Evolutionary conservation across 1,139 yeast species (phyloP), one percentile per base, ranked within the genome.

Genomic region (Entelexis sorbosivorans): DNA sequence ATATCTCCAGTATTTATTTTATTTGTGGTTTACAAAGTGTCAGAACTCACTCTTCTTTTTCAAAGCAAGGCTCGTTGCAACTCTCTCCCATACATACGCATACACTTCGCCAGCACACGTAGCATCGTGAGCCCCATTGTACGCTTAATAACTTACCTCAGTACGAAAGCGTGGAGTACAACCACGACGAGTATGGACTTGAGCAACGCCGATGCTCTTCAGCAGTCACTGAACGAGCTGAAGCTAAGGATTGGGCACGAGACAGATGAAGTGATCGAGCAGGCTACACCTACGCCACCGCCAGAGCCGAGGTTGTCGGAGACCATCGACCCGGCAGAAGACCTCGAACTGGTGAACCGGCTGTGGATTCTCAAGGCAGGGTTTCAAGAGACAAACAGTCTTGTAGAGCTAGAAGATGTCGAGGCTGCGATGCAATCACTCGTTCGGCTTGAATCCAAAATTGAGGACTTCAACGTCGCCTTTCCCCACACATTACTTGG

Each of bases 281-380:
- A 20, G 19, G 36, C 36, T 17, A n/a, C 29, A 29, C 38, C 29
- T 1, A 32, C 36, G 14, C 35, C 36, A 10, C 29, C 45, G 7
- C 45, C 45, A n/a, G 36, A 42, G 38, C 13, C 14, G 20, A 14
- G 32, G 7, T n/a, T 14, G 8, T 17, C 20, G 28, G 14, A n/a
- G 2, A 5, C 36, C 6, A 14, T 14, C 7, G 45, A 42, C 31
- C 45, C 45, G 33, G 14, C 45, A 6, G 45, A 42, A 19, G 51
- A 48, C 34, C 45, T 38, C 11, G 52, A 36, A 13, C 9, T 51
- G 3, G 35, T 52, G n/a, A 24, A 42, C 29, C 40, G 22, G 38
- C 35, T 53, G 38, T 51, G 54, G 56, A 35, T 62, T n/a, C 51
- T 64, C 16, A 57, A 63, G 19, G 56, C 63, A 7, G 66, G 64